Percentiles rank a stretch among this genome's conserved stretches.
These are phyloP conservation scores for Thelonectria discophora DNA, from an alignment of 2,329 filamentous ascomycete genomes.

Conservation along the genomic window DNA sequence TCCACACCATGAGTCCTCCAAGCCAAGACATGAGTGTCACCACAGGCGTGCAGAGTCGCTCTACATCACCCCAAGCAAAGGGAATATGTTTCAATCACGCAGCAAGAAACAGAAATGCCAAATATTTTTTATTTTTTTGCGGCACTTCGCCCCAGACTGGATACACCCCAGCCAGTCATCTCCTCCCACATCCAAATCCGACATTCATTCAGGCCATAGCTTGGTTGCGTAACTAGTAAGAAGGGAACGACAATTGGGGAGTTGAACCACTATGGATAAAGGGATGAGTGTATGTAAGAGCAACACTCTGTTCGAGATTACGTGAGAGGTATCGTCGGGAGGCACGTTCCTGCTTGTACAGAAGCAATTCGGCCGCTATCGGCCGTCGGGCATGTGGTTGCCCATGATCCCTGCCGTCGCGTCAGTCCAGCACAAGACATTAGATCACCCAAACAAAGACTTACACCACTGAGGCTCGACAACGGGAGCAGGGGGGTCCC, in stretches of 20 bases:
- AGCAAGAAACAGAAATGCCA: conserved; percentile 16
- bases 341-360: too few relatives aligned
- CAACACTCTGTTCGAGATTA: conserved; percentile 42
- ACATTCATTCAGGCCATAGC: conserved; percentile 26
- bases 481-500: too few relatives aligned
- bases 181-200: conserved; percentile 32
- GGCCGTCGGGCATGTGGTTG: too few relatives aligned
- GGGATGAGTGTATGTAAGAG: conserved; percentile 41
- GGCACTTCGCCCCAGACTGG: conserved; percentile 39
- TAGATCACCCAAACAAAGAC: too few relatives aligned
- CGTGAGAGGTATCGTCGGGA: conserved; percentile 37
- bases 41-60: too few relatives aligned
- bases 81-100: neutral
- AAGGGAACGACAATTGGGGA: conserved; percentile 32
- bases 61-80: too few relatives aligned
- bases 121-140: conserved; percentile 32
- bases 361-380: too few relatives aligned
- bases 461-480: too few relatives aligned
- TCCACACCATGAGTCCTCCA: too few relatives aligned
- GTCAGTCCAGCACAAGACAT: too few relatives aligned
- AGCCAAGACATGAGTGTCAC: too few relatives aligned
- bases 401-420: too few relatives aligned
- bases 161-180: conserved; percentile 36
- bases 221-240: conserved; percentile 26
- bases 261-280: conserved; percentile 34